phyloP scores from a whole-genome alignment of 306 rosid species.

The Trichosanthes truncata region DNA sequence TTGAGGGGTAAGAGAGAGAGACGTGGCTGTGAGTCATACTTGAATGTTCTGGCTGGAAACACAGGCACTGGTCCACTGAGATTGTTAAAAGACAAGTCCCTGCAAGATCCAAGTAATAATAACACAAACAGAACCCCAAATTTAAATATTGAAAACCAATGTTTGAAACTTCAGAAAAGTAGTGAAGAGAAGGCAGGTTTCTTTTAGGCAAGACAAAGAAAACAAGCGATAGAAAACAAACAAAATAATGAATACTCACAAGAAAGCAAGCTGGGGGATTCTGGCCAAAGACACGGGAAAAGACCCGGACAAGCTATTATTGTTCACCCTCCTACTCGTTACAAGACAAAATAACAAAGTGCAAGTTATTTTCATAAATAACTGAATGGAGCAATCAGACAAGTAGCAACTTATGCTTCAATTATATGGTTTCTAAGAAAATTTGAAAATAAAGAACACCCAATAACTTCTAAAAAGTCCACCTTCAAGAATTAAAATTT shows the following conservation, averaged over 20 bases:
- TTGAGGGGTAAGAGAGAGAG: background rate
- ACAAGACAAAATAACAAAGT: conserved; percentile 25
- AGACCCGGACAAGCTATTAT: conserved; percentile 81
- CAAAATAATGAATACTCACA: conserved; percentile 63
- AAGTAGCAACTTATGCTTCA: background rate
- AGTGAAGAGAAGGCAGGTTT: conserved; percentile 10
- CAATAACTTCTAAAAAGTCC: background rate
- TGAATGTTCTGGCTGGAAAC: conserved; percentile 82
- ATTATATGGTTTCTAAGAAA: background rate
- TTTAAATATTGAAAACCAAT: conserved; percentile 18
- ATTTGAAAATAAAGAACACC: background rate
- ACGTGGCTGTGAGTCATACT: conserved; percentile 32
- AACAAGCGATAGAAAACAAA: conserved; percentile 15
- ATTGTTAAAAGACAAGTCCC: conserved; percentile 97
- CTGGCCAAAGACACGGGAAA: conserved; percentile 71
- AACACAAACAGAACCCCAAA: conserved; percentile 13
- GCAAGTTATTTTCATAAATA: background rate
- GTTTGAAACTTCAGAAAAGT: conserved; percentile 7
- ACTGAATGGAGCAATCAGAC: background rate
- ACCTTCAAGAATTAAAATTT: background rate
- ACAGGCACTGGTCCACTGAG: conserved; percentile 92
- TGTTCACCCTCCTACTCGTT: conserved; percentile 84
- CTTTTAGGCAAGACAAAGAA: conserved; percentile 5
- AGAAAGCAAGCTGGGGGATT: conserved; percentile 83
- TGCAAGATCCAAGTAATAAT: conserved; percentile 28